Conservation (phyloP, 352 stramenopile genomes). For the Blastocystis sp. region DNA sequence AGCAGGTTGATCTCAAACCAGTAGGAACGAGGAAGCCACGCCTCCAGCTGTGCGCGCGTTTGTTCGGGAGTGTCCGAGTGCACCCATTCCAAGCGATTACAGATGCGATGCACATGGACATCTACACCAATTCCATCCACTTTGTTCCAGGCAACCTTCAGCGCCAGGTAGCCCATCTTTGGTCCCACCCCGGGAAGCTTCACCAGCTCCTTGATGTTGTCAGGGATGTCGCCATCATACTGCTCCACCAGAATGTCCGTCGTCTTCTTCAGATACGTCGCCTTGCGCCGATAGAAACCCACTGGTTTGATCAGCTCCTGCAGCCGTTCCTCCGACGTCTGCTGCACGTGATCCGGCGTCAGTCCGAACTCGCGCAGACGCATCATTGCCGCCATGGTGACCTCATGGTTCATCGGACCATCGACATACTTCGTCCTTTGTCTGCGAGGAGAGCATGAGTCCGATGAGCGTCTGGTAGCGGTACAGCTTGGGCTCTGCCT, state of each 20-base stretch:
- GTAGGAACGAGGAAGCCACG: constrained; percentile 76
- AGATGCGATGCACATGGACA: constrained; percentile 89
- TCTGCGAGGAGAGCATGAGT: constrained; percentile 90
- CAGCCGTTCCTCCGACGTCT: constrained; percentile 71
- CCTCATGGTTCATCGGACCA: constrained; percentile 64
- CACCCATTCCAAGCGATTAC: constrained; percentile 84
- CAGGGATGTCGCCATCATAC: constrained; percentile 76
- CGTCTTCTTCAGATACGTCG: constrained; percentile 80
- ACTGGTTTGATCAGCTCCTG: constrained; percentile 77
- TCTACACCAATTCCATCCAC: constrained; percentile 85
- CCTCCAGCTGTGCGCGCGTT: constrained; percentile 80
- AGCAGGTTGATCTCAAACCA: constrained; percentile 81
- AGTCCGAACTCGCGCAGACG: constrained; percentile 64
- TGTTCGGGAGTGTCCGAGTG: constrained; percentile 82
- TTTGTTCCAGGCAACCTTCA: constrained; percentile 75
- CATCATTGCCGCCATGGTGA: constrained; percentile 66
- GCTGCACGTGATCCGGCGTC: constrained; percentile 73
- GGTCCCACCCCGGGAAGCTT: constrained; percentile 80
- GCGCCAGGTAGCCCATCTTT: constrained; percentile 89
- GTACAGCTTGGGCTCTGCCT: constrained; percentile 59
- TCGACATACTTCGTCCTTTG: constrained; percentile 78
- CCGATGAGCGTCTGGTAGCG: constrained; percentile 83
- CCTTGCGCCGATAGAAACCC: constrained; percentile 90
- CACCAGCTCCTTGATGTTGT: constrained; percentile 75
- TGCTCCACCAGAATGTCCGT: constrained; percentile 65